These are phyloP conservation scores for Veloporphyrellus conicus DNA, from an alignment of 1,284 basidiomycete species.

Conservation along the genomic window DNA sequence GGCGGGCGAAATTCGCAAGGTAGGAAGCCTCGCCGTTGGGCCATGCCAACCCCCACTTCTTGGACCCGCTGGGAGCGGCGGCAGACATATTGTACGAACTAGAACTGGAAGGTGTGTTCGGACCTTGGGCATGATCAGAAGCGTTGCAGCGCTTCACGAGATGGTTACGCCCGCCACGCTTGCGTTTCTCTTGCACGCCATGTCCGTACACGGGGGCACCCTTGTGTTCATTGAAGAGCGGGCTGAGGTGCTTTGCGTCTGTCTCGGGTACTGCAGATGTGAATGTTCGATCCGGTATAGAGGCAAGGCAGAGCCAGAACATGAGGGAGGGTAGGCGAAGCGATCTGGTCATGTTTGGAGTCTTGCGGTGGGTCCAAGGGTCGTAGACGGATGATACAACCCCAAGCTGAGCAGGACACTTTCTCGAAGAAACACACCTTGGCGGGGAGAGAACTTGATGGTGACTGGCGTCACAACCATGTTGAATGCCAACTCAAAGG, in stretches of 20 bases:
- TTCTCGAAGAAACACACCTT: background rate
- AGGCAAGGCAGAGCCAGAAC: constrained; percentile 11
- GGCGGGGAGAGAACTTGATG: too few relatives aligned
- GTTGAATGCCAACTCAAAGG: constrained; percentile 6
- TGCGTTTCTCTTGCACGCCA: constrained; percentile 15
- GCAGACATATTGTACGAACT: constrained; percentile 5
- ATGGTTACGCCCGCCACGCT: constrained; percentile 15
- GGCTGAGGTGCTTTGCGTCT: constrained; percentile 3
- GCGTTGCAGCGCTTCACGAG: constrained; percentile 20
- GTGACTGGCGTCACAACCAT: background rate
- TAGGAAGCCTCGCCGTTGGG: constrained; percentile 40
- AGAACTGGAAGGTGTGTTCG: constrained; percentile 14
- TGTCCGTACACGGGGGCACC: background rate
- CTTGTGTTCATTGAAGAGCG: constrained; percentile 3
- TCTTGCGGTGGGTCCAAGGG: background rate
- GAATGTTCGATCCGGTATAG: background rate
- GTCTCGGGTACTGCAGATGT: constrained; percentile 3
- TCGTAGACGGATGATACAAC: background rate
- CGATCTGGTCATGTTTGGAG: constrained; percentile 13
- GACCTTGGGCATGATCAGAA: constrained; percentile 11
- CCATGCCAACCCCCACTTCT: constrained; percentile 45
- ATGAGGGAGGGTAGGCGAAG: constrained; percentile 8
- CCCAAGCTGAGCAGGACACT: background rate
- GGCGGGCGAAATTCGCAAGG: constrained; percentile 32
- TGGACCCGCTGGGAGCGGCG: constrained; percentile 1